Base-by-base conservation (phyloP, 495 filamentous ascomycete genomes). In the Aspergillus olivimuriae region DNA sequence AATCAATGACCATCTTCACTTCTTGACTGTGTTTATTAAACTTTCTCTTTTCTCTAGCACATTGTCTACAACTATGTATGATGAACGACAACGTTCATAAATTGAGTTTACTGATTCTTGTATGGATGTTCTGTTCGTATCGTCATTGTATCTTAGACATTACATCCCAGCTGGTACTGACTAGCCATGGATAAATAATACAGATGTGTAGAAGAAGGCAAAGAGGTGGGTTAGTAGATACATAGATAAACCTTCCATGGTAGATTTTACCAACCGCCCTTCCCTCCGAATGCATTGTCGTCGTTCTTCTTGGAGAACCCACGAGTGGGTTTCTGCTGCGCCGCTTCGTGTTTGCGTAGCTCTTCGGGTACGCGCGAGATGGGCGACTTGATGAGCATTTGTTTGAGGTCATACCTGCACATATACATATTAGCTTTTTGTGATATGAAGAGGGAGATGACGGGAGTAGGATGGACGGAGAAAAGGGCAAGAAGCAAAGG, bases 301-400 rank as follows among this genome's bases (percentile, higher is more conserved):
- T 83, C 82, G 19, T 74, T 75, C 50, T 81, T 83, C 70, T 78
- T 82, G 28, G 68, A 63, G 3, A 70, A 65, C 4, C 80, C 75
- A 31, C 74, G 75, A 22, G 73, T 74, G 0, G 76, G 71, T 53
- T 84, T 95, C 41, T 86, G 86, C 68, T 97, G 92, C 28, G 92
- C 91, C 0, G 88, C 87, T 65, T 96, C 91, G 57, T 98, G 92
- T 61, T 94, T 85, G 60, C 87, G 74, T 46, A 99, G 69, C 61
- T 97, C 92, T 46, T 98, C 92, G 2, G 92, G 94, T 14, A 97
- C 87, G 40, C 87, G 80, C 4, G 83, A 89, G 36, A 97, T 94
- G 1, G 79, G 77, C 16, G 85, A 91, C 75, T 97, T 97, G 50
- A 79, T 85, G 32, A 98, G 77, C 82, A 98, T 97, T 71, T 95